Base-by-base conservation (phyloP, 768 basidiomycete species). In the Collybiopsis confluens region DNA sequence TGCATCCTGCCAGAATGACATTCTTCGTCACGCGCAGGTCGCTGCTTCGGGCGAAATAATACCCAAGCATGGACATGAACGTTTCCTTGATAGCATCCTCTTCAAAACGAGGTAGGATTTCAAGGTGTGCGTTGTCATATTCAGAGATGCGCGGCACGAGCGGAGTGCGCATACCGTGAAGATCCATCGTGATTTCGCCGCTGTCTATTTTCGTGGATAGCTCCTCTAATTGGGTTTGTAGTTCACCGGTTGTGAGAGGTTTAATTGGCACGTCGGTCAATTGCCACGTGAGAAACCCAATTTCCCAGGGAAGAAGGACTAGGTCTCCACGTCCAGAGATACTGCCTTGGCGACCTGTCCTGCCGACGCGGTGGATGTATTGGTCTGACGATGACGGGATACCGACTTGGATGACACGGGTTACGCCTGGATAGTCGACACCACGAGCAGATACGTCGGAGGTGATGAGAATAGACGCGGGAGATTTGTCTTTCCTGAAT, bases 391-490 rank as follows among this genome's bases (percentile, higher is more conserved):
- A 74, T 5, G 70, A 65, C 2, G 96, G 94, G 6, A 89, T 74
- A 47, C 96, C 94, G 47, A 99, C 75, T 66, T 98, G 97, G 58
- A 98, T 88, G 56, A 95, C 88, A 36, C 93, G 84, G 0, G 90
- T 91, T 20, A 94, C 89, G 18, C 81, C 83, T 7, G 92, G 92
- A 65, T 95, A 96, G 66, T 96, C 91, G 42, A 95, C 80, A 15
- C 91, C 91, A 54, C 92, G 82, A 20, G 92, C 91, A 26, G 90
- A 93, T 4, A 96, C 85, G 59, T 96, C 93, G 1, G 92, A 93
- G 3, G 85, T 88, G 59, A 97, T 75, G 48, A 96, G 79, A 27
- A 97, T 72, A 2, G 80, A 73, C 0, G 84, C 78, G 4, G 74
- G 74, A 1, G 69, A 64, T 16, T 58, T 74, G 58, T 86, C 82